These are phyloP conservation scores for Lipomyces kockii DNA, from an alignment of 805 yeast genomes.

Conservation along the genomic window DNA sequence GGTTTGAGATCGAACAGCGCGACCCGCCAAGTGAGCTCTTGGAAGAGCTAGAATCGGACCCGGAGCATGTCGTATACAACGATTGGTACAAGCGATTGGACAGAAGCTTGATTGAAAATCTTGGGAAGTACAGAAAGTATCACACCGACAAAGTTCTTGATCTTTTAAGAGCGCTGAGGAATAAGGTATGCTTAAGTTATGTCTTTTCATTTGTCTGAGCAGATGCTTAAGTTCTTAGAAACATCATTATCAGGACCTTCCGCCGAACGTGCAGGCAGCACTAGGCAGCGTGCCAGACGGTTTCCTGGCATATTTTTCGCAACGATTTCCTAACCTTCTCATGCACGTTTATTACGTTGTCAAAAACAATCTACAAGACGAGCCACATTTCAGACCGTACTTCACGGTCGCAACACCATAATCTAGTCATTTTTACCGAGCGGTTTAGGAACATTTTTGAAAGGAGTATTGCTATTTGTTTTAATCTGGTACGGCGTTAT, in stretches of 20 bases:
- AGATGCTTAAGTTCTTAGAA: constrained; percentile 45
- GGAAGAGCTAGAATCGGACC: constrained; percentile 57
- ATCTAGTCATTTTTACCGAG: neutral
- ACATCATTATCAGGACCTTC: constrained; percentile 92
- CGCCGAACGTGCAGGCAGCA: constrained; percentile 60
- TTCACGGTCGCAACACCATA: constrained; percentile 9
- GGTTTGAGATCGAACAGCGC: constrained; percentile 82
- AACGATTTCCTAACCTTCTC: constrained; percentile 75
- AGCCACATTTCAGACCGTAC: constrained; percentile 31
- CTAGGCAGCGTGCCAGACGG: constrained; percentile 87
- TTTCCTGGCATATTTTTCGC: constrained; percentile 74
- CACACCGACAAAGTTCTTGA: constrained; percentile 80
- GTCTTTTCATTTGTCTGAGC: neutral
- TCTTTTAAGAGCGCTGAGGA: constrained; percentile 82
- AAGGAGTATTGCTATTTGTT: neutral
- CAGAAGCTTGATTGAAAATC: constrained; percentile 70
- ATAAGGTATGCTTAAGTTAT: constrained; percentile 52
- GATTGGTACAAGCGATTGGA: constrained; percentile 85
- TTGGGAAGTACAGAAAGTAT: constrained; percentile 91
- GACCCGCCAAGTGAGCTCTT: constrained; percentile 75
- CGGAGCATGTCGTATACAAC: constrained; percentile 52
- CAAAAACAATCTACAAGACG: constrained; percentile 19
- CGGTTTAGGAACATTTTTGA: neutral
- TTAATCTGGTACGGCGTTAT: neutral
- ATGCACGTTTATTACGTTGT: constrained; percentile 56